Percentiles rank a stretch among this genome's conserved stretches.
Evolutionary conservation across 306 rosid species (phyloP).

Genomic region (Citrullus colocynthis): DNA sequence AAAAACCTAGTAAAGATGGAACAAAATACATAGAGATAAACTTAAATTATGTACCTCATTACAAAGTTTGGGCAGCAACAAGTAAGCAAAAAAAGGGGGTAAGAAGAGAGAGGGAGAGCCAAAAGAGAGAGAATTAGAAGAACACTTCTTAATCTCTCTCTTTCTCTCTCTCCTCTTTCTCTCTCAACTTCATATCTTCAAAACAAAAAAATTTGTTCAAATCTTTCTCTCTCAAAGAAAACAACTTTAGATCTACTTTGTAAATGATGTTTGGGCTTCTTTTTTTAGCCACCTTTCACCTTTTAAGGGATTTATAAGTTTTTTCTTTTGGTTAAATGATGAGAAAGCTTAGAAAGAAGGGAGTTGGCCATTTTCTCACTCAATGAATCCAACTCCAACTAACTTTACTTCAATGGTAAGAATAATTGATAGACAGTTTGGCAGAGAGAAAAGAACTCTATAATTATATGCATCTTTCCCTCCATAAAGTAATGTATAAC

Average conservation of each 20-base stretch:
- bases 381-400: slow-evolving; percentile 65
- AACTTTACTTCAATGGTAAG: slow-evolving; percentile 95
- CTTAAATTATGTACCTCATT: neutral
- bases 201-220: neutral
- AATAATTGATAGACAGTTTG: slow-evolving; percentile 21
- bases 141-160: neutral
- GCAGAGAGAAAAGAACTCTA: neutral
- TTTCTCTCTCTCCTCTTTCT: slow-evolving; percentile 11
- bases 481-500: neutral
- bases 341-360: slow-evolving; percentile 22
- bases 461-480: neutral
- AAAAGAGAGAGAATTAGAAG: neutral
- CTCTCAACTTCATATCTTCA: slow-evolving; percentile 5
- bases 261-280: slow-evolving; percentile 26
- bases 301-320: slow-evolving; percentile 42
- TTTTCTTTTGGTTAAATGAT: slow-evolving; percentile 22
- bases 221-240: slow-evolving; percentile 7
- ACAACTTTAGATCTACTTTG: slow-evolving; percentile 33
- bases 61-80: neutral
- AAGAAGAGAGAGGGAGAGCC: neutral
- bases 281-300: slow-evolving; percentile 46
- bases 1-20: neutral
- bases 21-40: neutral
- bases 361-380: slow-evolving; percentile 84
- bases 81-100: neutral